phyloP scores from a whole-genome alignment of 2,329 filamentous ascomycete species.

The Trichoderma sp. region DNA sequence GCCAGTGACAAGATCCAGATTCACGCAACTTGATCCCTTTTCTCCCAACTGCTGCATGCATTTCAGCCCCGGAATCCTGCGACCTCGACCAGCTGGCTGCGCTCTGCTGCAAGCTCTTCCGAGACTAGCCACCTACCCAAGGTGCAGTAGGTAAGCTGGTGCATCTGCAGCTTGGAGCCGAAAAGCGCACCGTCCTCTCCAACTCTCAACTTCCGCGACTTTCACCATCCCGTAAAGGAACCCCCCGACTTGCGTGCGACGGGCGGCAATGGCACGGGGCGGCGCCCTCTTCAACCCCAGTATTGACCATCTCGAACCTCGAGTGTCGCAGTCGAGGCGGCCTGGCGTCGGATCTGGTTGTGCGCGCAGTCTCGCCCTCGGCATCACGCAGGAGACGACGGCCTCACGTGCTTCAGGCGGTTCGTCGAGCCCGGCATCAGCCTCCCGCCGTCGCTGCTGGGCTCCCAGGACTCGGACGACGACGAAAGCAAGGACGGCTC shows the following conservation, averaged over 20 bases:
- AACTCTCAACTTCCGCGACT: not conserved
- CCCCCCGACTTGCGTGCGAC: conserved; percentile 4
- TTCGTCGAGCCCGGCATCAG: conserved; percentile 30
- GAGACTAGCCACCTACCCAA: not conserved
- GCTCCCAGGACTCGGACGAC: conserved; percentile 24
- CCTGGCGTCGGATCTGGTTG: not conserved
- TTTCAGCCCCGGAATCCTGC: not conserved
- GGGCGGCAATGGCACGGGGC: conserved; percentile 30
- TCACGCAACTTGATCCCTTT: conserved; percentile 16
- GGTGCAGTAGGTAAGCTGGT: not conserved
- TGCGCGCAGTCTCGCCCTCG: not conserved
- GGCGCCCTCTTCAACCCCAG: conserved; percentile 17
- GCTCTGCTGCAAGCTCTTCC: conserved; percentile 14
- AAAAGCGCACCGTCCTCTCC: not conserved
- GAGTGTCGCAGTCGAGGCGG: conserved; percentile 22
- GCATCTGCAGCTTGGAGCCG: not conserved
- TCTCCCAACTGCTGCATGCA: not conserved
- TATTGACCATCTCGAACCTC: conserved; percentile 16
- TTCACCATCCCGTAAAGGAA: conserved; percentile 11
- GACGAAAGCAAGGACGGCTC: conserved; percentile 5
- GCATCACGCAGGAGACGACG: not conserved
- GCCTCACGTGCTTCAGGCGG: conserved; percentile 23
- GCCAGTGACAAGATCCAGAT: conserved; percentile 19
- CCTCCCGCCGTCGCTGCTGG: conserved; percentile 29
- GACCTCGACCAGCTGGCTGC: conserved; percentile 3